Conservation (phyloP, 108 stramenopile genomes). For the Skeletonema potamos region DNA sequence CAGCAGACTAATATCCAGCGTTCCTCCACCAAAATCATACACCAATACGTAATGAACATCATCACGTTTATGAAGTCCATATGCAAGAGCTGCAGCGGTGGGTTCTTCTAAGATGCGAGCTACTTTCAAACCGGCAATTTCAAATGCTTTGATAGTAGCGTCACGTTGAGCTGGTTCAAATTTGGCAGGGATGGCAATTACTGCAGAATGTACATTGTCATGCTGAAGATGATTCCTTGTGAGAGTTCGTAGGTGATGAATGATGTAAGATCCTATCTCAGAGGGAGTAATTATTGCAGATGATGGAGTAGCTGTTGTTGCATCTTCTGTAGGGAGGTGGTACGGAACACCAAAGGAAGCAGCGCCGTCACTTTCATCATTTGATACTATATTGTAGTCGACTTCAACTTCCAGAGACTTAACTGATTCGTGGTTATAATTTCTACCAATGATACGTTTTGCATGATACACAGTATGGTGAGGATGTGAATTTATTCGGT, state of each 20-base stretch:
- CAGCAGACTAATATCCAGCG: constrained; percentile 91
- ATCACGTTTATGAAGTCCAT: constrained; percentile 91
- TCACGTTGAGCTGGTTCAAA: constrained; percentile 86
- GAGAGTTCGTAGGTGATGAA: constrained; percentile 72
- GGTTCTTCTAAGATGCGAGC: constrained; percentile 92
- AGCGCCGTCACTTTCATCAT: constrained; percentile 13
- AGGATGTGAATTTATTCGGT: constrained; percentile 81
- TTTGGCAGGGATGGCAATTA: constrained; percentile 97
- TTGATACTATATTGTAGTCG: constrained; percentile 57
- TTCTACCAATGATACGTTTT: constrained; percentile 78
- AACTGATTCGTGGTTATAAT: constrained; percentile 53
- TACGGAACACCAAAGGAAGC: constrained; percentile 49
- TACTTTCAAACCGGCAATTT: constrained; percentile 80
- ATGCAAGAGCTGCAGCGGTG: constrained; percentile 95
- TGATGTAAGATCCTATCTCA: constrained; percentile 78
- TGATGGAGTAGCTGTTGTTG: constrained; percentile 1
- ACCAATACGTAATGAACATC: constrained; percentile 95
- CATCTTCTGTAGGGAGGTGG: constrained; percentile 23
- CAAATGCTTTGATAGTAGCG: constrained; percentile 80
- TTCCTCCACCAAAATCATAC: constrained; percentile 98
- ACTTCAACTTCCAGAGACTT: constrained; percentile 63
- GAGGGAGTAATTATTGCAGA: constrained; percentile 53
- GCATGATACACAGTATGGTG: constrained; percentile 85
- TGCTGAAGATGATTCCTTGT: constrained; percentile 81
- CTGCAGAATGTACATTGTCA: constrained; percentile 86